Percentiles rank a stretch among this genome's conserved stretches.
Evolutionary conservation across 768 basidiomycete genomes (phyloP).

Genomic region (Trametes gibbosa): DNA sequence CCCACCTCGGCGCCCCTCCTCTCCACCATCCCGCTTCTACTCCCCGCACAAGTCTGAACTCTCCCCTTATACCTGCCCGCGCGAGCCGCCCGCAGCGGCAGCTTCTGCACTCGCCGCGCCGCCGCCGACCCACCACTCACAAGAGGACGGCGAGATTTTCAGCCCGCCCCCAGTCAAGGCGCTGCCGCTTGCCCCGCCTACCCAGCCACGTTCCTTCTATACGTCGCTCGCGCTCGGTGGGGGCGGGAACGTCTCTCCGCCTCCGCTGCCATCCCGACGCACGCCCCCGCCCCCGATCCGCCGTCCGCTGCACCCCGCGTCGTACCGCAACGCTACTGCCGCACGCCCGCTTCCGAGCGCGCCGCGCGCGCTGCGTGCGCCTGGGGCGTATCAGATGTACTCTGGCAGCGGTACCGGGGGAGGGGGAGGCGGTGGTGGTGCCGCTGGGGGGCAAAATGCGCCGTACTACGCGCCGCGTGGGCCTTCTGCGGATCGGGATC

Average conservation of each 20-base stretch:
- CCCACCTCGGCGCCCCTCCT: neutral
- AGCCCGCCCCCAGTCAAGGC: constrained; percentile 36
- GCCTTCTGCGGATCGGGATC: constrained; percentile 51
- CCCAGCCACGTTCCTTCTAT: constrained; percentile 48
- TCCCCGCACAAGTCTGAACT: no score
- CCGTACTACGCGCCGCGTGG: constrained; percentile 44
- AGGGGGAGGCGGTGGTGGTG: no score
- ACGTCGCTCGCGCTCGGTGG: constrained; percentile 24
- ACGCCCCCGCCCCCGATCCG: constrained; percentile 23
- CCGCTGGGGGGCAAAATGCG: constrained; percentile 22
- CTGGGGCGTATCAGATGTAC: constrained; percentile 19
- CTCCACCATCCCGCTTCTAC: neutral
- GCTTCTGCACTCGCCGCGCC: neutral
- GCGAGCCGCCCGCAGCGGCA: neutral
- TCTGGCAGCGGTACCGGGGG: neutral
- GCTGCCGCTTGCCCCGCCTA: constrained; percentile 38
- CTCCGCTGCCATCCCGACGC: constrained; percentile 26
- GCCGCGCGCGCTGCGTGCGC: constrained; percentile 38
- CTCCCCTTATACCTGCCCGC: no score
- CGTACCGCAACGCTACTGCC: constrained; percentile 26
- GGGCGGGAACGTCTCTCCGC: no score
- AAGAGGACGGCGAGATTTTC: constrained; percentile 54
- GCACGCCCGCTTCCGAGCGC: constrained; percentile 38
- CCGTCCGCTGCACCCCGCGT: constrained; percentile 31
- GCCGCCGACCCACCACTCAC: constrained; percentile 34